phyloP scores from a whole-genome alignment of 768 basidiomycete species.

The Auricularia sp. region DNA sequence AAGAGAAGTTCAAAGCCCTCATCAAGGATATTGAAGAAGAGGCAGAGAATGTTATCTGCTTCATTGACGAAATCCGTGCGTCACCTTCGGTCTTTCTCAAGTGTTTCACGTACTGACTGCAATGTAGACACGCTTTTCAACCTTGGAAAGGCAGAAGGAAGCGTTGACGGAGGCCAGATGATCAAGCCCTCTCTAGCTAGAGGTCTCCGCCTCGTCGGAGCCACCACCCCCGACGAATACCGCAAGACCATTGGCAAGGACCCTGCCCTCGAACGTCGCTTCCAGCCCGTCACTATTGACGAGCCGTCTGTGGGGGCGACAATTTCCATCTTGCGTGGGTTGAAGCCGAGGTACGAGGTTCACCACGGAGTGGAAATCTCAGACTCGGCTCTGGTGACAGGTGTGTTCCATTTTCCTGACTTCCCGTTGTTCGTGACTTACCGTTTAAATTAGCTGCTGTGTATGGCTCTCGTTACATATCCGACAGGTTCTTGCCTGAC shows the following conservation, averaged over 20 bases:
- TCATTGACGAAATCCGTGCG: conserved; percentile 92
- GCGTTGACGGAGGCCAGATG: conserved; percentile 87
- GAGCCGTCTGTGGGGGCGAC: conserved; percentile 85
- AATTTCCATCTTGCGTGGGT: conserved; percentile 87
- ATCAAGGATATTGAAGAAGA: conserved; percentile 48
- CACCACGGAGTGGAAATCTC: conserved; percentile 84
- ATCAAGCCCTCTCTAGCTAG: conserved; percentile 88
- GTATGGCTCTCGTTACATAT: too few relatives aligned
- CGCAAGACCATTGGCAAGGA: conserved; percentile 90
- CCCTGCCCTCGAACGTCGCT: conserved; percentile 80
- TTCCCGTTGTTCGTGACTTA: too few relatives aligned
- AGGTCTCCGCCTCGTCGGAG: conserved; percentile 69
- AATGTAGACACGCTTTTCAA: too few relatives aligned
- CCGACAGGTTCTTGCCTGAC: too few relatives aligned
- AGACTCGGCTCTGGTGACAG: conserved; percentile 84
- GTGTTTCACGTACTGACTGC: too few relatives aligned
- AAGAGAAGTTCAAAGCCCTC: conserved; percentile 89
- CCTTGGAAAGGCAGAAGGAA: conserved; percentile 70
- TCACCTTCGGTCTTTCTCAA: too few relatives aligned
- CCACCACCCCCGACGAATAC: conserved; percentile 88
- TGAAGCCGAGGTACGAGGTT: conserved; percentile 79
- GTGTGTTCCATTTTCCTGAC: too few relatives aligned
- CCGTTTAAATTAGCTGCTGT: too few relatives aligned
- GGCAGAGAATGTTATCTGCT: conserved; percentile 85
- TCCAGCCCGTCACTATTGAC: conserved; percentile 87